phyloP scores from a whole-genome alignment of 2,329 filamentous ascomycete genomes.

The Microthyrium microscopicum region DNA sequence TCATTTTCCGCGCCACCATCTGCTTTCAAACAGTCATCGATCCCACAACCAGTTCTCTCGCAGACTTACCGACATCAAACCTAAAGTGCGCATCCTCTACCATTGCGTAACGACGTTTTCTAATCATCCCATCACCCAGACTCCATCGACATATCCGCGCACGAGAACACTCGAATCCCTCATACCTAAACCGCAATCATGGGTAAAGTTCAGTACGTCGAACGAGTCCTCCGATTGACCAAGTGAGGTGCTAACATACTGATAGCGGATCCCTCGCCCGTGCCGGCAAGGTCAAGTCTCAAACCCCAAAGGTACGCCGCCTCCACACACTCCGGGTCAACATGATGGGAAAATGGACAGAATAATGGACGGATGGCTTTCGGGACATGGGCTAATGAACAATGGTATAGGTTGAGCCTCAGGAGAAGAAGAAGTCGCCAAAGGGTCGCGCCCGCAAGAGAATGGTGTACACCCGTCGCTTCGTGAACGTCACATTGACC shows the following conservation, averaged over 20 bases:
- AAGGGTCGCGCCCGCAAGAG: constrained; percentile 98
- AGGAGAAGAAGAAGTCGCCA: constrained; percentile 93
- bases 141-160: too few species aligned
- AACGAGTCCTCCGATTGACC: too few species aligned
- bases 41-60: too few species aligned
- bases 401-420: constrained; percentile 52
- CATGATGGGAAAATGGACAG: background rate
- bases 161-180: too few species aligned
- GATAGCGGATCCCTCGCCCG: constrained; percentile 62
- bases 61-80: too few species aligned
- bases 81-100: too few species aligned
- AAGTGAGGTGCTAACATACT: too few species aligned
- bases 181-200: constrained; percentile 53
- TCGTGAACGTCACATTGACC: constrained; percentile 95
- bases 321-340: background rate
- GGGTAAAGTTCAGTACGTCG: constrained; percentile 92
- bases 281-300: constrained; percentile 97
- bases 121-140: too few species aligned
- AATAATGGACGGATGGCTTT: background rate
- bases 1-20: too few species aligned
- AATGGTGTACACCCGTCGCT: constrained; percentile 88
- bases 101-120: too few species aligned
- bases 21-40: too few species aligned
- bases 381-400: background rate
- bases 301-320: constrained; percentile 67